Base-by-base conservation (phyloP, 169 alveolate species). In the Condylostoma magnum region DNA sequence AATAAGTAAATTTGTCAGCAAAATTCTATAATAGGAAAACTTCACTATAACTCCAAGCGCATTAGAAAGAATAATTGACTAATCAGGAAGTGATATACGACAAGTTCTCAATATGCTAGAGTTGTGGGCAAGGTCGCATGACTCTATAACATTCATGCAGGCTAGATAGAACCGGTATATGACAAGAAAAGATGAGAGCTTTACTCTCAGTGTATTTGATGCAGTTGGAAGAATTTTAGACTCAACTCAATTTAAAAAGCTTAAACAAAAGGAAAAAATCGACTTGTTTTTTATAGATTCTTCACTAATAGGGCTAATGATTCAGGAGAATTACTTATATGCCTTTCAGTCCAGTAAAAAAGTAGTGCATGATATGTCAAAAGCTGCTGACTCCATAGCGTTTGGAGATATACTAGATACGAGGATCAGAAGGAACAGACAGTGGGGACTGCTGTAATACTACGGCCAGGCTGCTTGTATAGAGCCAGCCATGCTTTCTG, bases 211-310 rank as follows among this genome's bases (percentile, higher is more conserved):
- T 67, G 85, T 87, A 34, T 94, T 91, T 72, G 95, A 94, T 48
- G 96, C 97, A 22, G 95, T 94, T 41, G 76, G 77, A 56, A 86
- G 84, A 60, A 83, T 89, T 54, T 76, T 90, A 68, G 94, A 83
- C 66, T 69, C 79, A 55, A 80, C 83, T 81, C 90, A 83, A 70
- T 71, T 85, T 43, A 76, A 74, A 25, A 83, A 48, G 53, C 60
- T 79, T 25, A 80, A 79, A 47, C 79, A 80, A 44, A 69, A 77
- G 51, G 85, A 86, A 47, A 90, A 84, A 47, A 73, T 91, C 31
- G 98, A 96, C 72, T 70, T 93, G 53, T 95, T 94, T 85, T 96
- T 96, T 84, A 92, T 96, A 6, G 99, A 97, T 77, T 94, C 93
- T 75, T 97, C 96, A 83, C 75, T 96, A 37, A 94, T 95, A 74